These are phyloP conservation scores for Lepiota venenata DNA, from an alignment of 768 basidiomycete genomes.

Conservation along the genomic window DNA sequence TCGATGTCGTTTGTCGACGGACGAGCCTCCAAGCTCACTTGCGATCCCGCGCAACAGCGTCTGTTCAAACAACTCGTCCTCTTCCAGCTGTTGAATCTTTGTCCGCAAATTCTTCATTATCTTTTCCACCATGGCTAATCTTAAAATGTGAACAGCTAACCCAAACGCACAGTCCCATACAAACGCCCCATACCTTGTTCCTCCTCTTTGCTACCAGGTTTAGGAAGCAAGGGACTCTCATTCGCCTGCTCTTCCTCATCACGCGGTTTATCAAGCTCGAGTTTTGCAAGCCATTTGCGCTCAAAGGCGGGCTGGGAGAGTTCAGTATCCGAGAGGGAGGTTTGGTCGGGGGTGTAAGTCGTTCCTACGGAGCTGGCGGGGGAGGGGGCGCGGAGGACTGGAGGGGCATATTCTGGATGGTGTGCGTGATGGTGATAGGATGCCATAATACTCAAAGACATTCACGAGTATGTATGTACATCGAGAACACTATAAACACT, in stretches of 20 bases:
- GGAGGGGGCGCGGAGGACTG: slow-evolving; percentile 45
- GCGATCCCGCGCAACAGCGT: slow-evolving; percentile 43
- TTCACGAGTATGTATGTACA: too few species aligned
- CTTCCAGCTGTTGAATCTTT: slow-evolving; percentile 38
- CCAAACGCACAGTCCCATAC: not conserved
- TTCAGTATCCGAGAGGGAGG: slow-evolving; percentile 43
- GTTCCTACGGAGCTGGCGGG: slow-evolving; percentile 53
- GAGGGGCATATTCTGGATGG: slow-evolving; percentile 44
- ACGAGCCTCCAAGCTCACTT: slow-evolving; percentile 39
- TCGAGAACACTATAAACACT: too few species aligned
- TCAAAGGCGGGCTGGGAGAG: slow-evolving; percentile 38
- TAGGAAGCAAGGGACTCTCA: slow-evolving; percentile 32
- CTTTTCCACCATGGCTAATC: slow-evolving; percentile 26
- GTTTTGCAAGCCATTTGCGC: slow-evolving; percentile 35
- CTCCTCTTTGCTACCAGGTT: slow-evolving; percentile 19
- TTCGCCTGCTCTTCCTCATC: slow-evolving; percentile 40
- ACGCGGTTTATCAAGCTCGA: slow-evolving; percentile 33
- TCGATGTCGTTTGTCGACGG: slow-evolving; percentile 46
- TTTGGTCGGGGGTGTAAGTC: slow-evolving; percentile 41
- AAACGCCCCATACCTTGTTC: slow-evolving; percentile 30
- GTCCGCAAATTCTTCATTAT: slow-evolving; percentile 33
- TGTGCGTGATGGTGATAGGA: slow-evolving; percentile 19
- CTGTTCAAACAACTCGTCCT: slow-evolving; percentile 47
- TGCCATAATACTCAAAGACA: too few species aligned
- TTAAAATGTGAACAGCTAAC: not conserved